Evolutionary conservation across 495 filamentous ascomycete genomes (phyloP).

Genomic region (Aspergillus kassunensis): DNA sequence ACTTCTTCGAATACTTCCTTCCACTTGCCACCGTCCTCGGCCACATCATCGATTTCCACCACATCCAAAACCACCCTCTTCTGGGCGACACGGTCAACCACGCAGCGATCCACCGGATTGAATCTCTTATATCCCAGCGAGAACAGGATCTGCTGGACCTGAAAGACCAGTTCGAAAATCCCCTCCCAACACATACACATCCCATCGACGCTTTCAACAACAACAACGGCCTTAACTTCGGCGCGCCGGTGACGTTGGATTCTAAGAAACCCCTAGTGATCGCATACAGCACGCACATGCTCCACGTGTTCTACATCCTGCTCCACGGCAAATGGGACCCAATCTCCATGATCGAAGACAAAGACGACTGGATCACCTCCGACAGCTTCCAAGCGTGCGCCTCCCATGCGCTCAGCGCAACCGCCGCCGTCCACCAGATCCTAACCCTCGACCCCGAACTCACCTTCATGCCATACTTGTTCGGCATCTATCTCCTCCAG

Average conservation of each 20-base stretch:
- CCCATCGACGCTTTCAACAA: slow-evolving; percentile 2
- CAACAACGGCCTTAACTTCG: neutral
- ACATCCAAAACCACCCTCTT: slow-evolving; percentile 5
- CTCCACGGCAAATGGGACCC: slow-evolving; percentile 10
- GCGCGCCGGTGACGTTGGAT: neutral
- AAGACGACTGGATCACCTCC: slow-evolving; percentile 13
- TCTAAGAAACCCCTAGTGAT: slow-evolving; percentile 6
- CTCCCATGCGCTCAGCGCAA: slow-evolving; percentile 8
- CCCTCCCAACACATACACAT: neutral
- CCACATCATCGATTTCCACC: slow-evolving; percentile 11
- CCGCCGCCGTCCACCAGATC: slow-evolving; percentile 7
- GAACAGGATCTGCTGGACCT: slow-evolving; percentile 8
- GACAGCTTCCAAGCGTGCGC: slow-evolving; percentile 9
- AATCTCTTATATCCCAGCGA: slow-evolving; percentile 6
- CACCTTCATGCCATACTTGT: slow-evolving; percentile 10
- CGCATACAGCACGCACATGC: slow-evolving; percentile 10
- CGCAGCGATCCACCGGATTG: slow-evolving; percentile 1
- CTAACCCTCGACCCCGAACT: slow-evolving; percentile 11
- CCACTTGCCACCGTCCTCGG: slow-evolving; percentile 9
- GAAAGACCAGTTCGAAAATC: neutral
- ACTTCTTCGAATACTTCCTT: slow-evolving; percentile 12
- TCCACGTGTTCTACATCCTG: slow-evolving; percentile 11
- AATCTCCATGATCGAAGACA: slow-evolving; percentile 11
- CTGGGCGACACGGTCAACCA: slow-evolving; percentile 1
- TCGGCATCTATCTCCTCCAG: slow-evolving; percentile 10